Evolutionary conservation across 2,329 filamentous ascomycete species (phyloP), one percentile per base, ranked within the genome.

Genomic region (Trichophyton equinum): DNA sequence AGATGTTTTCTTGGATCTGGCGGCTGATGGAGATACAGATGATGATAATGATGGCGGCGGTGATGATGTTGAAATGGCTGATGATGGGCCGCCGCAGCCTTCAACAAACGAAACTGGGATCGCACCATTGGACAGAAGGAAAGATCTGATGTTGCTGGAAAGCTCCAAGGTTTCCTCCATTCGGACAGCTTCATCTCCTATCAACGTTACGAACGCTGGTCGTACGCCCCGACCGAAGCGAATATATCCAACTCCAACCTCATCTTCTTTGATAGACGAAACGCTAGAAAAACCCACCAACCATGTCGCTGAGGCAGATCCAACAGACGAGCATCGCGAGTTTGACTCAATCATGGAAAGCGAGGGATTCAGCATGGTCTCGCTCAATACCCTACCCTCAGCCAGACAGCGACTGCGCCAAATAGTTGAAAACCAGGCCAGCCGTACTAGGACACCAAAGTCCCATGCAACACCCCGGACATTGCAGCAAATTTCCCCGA

Each of bases 311-410:
- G 20, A 53, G 11, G 9, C 8, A 22, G 25, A 77, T 59, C 73
- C 74, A 30, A 76, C 71, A 3, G 71, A 76, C 30, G 74, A 76
- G 18, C 72, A 77, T 59, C 69, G 70, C 44, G 79, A 79, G 51
- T 80, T 78, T 62, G 79, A 82, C 67, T 79, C 80, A 1, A 79
- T 82, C 20, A 73, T 82, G 64, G 80, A 82, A 68, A 81, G 80
- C 64, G 80, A 82, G 71, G 80, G 77, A 2, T 82, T 82, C 63
- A 82, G 79, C 61, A 81, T 82, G 78, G 79, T 82, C 55, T 81
- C 80, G 11, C 69, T 82, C 51, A 76, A 80, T 61, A 79, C 79
- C 2, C 69, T 82, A 22, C 78, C 78, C 4, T 82, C 79, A 2
- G 73, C 77, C 22, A 74, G 74, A 64, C 74, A 78, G 64, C 57